phyloP scores from a whole-genome alignment of 371 early-diverging fungal species.

The Mucor irregularis region DNA sequence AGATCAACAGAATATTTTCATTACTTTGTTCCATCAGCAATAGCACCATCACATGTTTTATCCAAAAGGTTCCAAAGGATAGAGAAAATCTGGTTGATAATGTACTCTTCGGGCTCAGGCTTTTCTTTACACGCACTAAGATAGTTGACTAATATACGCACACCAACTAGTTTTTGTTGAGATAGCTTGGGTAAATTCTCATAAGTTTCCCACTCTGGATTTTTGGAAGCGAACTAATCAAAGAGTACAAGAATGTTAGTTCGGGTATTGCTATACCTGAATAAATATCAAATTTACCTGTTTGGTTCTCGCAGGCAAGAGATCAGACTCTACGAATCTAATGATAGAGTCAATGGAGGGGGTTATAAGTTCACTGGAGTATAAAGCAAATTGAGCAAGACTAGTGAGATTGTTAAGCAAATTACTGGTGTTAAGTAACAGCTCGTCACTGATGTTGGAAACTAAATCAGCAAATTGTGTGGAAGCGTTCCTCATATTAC shows the following conservation, averaged over 20 bases:
- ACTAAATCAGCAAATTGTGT: constrained; percentile 1
- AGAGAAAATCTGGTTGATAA: constrained; percentile 19
- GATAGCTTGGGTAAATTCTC: constrained; percentile 27
- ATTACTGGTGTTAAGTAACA: constrained; percentile 21
- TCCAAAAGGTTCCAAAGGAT: constrained; percentile 34
- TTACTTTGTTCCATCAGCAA: constrained; percentile 25
- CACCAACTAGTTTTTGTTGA: constrained; percentile 37
- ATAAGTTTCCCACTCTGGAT: constrained; percentile 37
- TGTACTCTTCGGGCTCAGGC: constrained; percentile 9
- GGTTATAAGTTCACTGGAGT: constrained; percentile 51
- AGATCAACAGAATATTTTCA: too few species aligned
- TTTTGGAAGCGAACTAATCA: constrained; percentile 7
- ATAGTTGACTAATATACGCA: constrained; percentile 37
- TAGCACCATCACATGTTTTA: constrained; percentile 27
- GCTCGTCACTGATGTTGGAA: constrained; percentile 24
- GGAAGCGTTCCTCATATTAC: constrained; percentile 39
- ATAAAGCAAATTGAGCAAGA: constrained; percentile 60
- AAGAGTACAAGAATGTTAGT: too few species aligned
- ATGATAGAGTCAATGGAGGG: constrained; percentile 39
- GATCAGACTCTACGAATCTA: constrained; percentile 59
- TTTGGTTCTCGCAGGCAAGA: constrained; percentile 35
- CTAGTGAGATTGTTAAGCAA: constrained; percentile 51
- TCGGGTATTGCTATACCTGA: too few species aligned
- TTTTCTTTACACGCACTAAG: constrained; percentile 19
- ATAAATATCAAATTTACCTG: constrained; percentile 3